phyloP scores from a whole-genome alignment of 148 eudicot species.

The Bassia scoparia region DNA sequence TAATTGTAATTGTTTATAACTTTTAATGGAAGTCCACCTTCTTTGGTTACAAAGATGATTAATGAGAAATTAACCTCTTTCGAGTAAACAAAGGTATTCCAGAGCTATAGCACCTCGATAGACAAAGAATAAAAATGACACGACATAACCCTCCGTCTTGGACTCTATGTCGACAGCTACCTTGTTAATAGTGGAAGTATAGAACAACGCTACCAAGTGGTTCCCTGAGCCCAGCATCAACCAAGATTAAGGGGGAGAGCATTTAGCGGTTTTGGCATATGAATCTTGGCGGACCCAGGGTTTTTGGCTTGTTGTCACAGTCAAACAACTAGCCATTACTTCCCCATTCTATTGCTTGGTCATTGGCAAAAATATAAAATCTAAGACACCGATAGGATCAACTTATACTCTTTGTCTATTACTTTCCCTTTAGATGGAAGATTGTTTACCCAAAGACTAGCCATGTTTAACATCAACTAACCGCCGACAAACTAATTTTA shows the following conservation, averaged over 20 bases:
- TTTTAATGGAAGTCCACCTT: too few species aligned
- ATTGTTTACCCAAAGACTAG: not conserved
- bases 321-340: not conserved
- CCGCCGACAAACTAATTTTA: not conserved
- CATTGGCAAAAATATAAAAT: not conserved
- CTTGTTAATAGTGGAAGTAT: not conserved
- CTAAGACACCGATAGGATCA: not conserved
- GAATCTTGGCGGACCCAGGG: not conserved
- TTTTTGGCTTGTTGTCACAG: not conserved
- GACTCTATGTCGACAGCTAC: not conserved
- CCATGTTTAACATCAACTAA: not conserved
- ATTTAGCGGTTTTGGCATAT: not conserved
- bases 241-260: too few species aligned
- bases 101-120: too few species aligned
- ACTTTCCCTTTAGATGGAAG: not conserved
- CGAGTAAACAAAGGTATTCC: too few species aligned
- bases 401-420: not conserved
- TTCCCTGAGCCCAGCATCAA: not conserved
- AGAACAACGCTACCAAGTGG: not conserved
- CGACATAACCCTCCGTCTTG: too few species aligned
- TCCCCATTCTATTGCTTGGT: too few species aligned
- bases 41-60: too few species aligned
- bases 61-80: too few species aligned
- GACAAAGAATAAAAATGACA: too few species aligned
- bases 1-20: too few species aligned